Percentiles rank a stretch among this genome's conserved stretches.
Evolutionary conservation across 208 protist genomes (phyloP).

Genomic region (Trypanosoma scelopori): DNA sequence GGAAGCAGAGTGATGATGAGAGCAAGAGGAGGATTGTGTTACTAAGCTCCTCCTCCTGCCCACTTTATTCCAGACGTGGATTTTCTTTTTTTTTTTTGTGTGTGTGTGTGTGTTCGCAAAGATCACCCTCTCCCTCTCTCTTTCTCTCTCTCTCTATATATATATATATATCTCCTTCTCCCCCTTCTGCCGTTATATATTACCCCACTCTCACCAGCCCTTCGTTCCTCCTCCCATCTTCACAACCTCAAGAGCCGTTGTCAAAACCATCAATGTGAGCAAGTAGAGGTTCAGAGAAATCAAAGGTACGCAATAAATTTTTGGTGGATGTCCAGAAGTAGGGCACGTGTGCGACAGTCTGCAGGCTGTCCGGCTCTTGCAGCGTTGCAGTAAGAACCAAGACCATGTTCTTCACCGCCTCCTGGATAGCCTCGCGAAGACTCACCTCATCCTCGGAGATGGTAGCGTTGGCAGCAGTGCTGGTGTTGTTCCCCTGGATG

Average conservation of each 20-base stretch:
- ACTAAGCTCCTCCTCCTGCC: not conserved
- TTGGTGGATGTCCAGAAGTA: constrained; percentile 47
- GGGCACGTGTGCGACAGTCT: constrained; percentile 10
- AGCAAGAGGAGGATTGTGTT: not conserved
- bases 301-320: constrained; percentile 48
- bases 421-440: constrained; percentile 80
- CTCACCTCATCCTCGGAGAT: constrained; percentile 38
- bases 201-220: no score
- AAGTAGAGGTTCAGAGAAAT: constrained; percentile 48
- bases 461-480: no score
- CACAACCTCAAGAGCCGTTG: not conserved
- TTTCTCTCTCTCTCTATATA: no score
- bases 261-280: constrained; percentile 40
- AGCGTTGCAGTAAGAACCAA: constrained; percentile 51
- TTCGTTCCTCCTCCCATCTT: not conserved
- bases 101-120: constrained; percentile 1
- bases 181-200: no score
- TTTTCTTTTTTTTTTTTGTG: constrained; percentile 7
- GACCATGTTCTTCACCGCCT: constrained; percentile 88
- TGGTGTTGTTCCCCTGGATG: no score
- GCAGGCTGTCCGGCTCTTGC: constrained; percentile 11
- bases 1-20: not conserved
- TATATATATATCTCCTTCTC: constrained; percentile 7
- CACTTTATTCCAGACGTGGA: not conserved
- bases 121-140: no score